phyloP scores from a whole-genome alignment of 495 filamentous ascomycete genomes.

The Neurospora sp. region DNA sequence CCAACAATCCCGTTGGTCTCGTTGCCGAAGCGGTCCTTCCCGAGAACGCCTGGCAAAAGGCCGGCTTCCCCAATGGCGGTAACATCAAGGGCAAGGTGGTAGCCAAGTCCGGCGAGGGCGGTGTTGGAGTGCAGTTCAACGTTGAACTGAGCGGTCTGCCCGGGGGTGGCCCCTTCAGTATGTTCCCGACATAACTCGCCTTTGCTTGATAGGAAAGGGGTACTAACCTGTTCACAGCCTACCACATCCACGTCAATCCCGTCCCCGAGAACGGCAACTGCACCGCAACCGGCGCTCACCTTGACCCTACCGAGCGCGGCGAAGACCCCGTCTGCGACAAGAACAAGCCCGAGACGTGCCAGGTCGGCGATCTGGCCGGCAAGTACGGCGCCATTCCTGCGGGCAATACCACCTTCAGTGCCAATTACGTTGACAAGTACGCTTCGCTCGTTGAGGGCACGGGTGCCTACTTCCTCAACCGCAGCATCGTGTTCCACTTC shows the following conservation, averaged over 20 bases:
- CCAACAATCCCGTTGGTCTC: slow-evolving; percentile 52
- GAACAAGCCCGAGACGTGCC: slow-evolving; percentile 54
- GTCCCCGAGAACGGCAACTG: slow-evolving; percentile 73
- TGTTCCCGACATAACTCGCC: slow-evolving; percentile 17
- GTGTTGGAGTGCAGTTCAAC: slow-evolving; percentile 52
- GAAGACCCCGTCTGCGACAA: slow-evolving; percentile 56
- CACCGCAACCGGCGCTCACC: slow-evolving; percentile 55
- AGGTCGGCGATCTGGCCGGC: slow-evolving; percentile 75
- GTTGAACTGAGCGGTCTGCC: slow-evolving; percentile 59
- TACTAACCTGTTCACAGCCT: slow-evolving; percentile 38
- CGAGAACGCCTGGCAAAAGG: slow-evolving; percentile 34
- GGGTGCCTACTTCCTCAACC: slow-evolving; percentile 66
- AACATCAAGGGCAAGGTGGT: slow-evolving; percentile 52
- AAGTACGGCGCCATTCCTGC: slow-evolving; percentile 59
- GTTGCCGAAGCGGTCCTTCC: slow-evolving; percentile 52
- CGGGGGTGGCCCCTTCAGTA: slow-evolving; percentile 60
- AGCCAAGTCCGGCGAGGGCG: slow-evolving; percentile 42
- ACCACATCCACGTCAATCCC: slow-evolving; percentile 71
- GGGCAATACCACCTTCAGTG: slow-evolving; percentile 29
- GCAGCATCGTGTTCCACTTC: slow-evolving; percentile 67
- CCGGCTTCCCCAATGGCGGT: slow-evolving; percentile 38
- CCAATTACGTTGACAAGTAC: slow-evolving; percentile 56
- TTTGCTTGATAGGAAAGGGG: neutral
- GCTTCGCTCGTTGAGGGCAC: slow-evolving; percentile 46
- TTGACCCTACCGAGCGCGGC: slow-evolving; percentile 45